Evolutionary conservation across 164 flowering plant genomes (phyloP).

Genomic region (Dillenia suffruticosa): DNA sequence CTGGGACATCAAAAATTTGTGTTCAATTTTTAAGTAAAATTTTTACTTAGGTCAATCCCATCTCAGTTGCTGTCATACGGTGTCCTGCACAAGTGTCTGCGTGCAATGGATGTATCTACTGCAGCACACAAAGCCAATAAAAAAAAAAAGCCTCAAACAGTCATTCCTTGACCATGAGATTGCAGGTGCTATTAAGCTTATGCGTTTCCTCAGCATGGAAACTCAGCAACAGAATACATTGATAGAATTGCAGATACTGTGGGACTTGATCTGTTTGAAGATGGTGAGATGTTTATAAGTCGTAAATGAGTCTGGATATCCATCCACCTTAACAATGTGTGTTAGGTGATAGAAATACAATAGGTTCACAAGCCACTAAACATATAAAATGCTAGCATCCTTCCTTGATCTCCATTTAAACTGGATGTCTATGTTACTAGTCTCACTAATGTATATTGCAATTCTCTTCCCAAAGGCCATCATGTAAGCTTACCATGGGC

Average conservation of each 20-base stretch:
- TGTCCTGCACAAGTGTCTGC: conserved; percentile 56
- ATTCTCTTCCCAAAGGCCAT: not conserved
- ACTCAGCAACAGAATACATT: conserved; percentile 70
- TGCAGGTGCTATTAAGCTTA: conserved; percentile 28
- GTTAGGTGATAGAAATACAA: not conserved
- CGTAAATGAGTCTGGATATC: not conserved
- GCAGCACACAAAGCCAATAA: conserved; percentile 70
- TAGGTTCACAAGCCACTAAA: not conserved
- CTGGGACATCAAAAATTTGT: too few species aligned
- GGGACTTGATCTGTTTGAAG: conserved; percentile 1
- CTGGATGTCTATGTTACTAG: too few species aligned
- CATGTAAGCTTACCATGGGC: too few species aligned
- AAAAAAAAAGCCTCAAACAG: conserved; percentile 47
- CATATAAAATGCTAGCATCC: not conserved
- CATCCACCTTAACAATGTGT: not conserved
- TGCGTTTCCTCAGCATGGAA: conserved; percentile 49
- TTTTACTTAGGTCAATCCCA: too few species aligned
- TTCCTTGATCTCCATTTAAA: too few species aligned
- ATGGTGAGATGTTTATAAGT: not conserved
- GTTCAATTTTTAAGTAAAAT: too few species aligned
- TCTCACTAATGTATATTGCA: too few species aligned
- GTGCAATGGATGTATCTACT: conserved; percentile 66
- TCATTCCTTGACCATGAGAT: conserved; percentile 34
- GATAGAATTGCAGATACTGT: conserved; percentile 33
- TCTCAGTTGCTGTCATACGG: too few species aligned